phyloP scores from a whole-genome alignment of 768 basidiomycete genomes.

The Termitomyces bulborhizus region DNA sequence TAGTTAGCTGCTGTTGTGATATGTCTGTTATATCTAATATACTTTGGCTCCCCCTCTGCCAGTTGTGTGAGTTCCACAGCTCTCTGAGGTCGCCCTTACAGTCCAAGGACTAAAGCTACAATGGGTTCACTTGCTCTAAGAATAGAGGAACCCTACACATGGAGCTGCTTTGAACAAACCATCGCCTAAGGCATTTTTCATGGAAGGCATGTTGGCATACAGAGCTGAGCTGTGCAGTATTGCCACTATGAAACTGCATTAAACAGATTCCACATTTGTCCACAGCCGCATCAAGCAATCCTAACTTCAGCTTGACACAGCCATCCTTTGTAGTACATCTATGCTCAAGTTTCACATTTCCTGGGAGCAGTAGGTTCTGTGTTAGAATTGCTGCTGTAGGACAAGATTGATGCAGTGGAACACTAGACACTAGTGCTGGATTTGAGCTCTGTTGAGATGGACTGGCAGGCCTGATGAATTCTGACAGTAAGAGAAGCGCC shows the following conservation, averaged over 20 bases:
- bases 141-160: constrained; percentile 49
- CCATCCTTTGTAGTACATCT: constrained; percentile 57
- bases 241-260: constrained; percentile 57
- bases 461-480: constrained; percentile 53
- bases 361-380: constrained; percentile 28
- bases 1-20: too few species aligned
- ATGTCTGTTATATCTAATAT: too few species aligned
- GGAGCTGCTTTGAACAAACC: constrained; percentile 59
- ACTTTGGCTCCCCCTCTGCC: too few species aligned
- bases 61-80: too few species aligned
- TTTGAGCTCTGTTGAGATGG: constrained; percentile 4
- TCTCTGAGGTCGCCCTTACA: too few species aligned
- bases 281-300: constrained; percentile 54
- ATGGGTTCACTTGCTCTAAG: constrained; percentile 18
- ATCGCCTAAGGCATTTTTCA: constrained; percentile 53
- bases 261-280: constrained; percentile 73
- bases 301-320: constrained; percentile 64
- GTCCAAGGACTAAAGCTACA: constrained; percentile 1
- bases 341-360: constrained; percentile 49
- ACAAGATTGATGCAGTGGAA: background rate
- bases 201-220: constrained; percentile 64
- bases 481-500: constrained; percentile 55
- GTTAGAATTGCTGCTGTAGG: background rate
- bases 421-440: constrained; percentile 10
- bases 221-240: constrained; percentile 49